Conservation (phyloP, 1,139 yeast genomes). For the Scheffersomyces insectosa region DNA sequence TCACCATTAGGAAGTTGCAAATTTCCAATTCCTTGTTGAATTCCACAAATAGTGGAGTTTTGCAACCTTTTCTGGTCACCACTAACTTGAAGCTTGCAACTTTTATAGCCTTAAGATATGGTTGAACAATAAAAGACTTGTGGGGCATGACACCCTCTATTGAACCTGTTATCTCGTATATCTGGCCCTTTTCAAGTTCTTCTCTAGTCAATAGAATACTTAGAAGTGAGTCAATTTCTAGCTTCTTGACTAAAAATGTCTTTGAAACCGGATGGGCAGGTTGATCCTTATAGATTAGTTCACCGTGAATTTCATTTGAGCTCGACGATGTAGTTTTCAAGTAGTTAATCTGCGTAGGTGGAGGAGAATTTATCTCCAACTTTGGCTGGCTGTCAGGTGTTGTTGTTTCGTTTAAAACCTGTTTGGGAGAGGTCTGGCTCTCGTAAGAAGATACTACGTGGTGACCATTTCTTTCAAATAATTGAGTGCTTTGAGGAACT, state of each 20-base stretch:
- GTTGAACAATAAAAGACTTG: conserved; percentile 28
- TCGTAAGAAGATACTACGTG: no score
- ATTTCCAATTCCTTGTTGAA: conserved; percentile 27
- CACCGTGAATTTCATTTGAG: no score
- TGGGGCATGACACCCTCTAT: conserved; percentile 20
- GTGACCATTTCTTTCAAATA: no score
- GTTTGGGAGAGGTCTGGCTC: no score
- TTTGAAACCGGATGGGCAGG: no score
- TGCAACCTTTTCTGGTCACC: conserved; percentile 14
- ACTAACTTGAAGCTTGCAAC: conserved; percentile 25
- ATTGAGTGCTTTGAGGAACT: no score
- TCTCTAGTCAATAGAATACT: conserved; percentile 11
- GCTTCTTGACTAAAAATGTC: conserved; percentile 14
- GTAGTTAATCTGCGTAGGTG: neutral
- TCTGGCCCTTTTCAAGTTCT: conserved; percentile 12
- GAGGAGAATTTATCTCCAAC: conserved; percentile 1
- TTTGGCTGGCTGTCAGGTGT: neutral
- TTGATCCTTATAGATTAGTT: no score
- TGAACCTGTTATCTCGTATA: conserved; percentile 20
- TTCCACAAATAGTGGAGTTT: conserved; percentile 20
- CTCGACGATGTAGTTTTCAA: no score
- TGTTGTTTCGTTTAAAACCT: no score
- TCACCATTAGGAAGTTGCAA: conserved; percentile 26
- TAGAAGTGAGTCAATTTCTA: conserved; percentile 10
- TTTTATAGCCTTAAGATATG: conserved; percentile 31